Conservation (phyloP, 176 grass and related monocot genomes). For the Aegilops speltoides region DNA sequence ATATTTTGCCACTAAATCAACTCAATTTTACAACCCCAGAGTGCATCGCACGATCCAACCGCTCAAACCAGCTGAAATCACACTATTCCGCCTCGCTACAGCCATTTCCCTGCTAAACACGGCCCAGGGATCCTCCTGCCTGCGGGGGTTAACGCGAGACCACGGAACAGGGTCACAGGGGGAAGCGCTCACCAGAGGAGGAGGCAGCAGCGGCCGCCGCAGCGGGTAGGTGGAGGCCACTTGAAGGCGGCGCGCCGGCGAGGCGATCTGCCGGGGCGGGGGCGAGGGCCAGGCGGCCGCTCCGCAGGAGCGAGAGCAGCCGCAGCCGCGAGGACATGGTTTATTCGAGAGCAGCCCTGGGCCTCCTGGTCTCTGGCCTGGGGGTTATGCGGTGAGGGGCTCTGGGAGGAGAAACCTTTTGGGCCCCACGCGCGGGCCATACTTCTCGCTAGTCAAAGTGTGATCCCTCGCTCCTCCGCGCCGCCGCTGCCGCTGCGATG, state of each 20-base stretch:
- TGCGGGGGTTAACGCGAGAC: neutral
- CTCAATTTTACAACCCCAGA: neutral
- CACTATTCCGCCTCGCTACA: neutral
- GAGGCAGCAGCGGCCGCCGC: neutral
- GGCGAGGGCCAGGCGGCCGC: neutral
- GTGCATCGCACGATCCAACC: neutral
- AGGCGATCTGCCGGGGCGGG: neutral
- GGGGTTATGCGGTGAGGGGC: neutral
- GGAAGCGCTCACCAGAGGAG: neutral
- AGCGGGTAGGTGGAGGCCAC: neutral
- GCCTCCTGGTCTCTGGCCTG: neutral
- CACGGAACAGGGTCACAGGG: neutral
- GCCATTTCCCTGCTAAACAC: neutral
- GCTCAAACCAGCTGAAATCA: neutral
- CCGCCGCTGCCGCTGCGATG: conserved; percentile 6
- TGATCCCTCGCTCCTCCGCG: neutral
- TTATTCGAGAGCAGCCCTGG: neutral
- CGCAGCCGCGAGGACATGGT: neutral
- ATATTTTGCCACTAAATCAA: neutral
- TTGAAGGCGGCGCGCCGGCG: neutral
- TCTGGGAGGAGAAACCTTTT: neutral
- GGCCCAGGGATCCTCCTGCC: neutral
- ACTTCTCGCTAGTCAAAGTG: neutral
- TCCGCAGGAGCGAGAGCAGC: conserved; percentile 1
- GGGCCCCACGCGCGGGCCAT: neutral